Conservation (phyloP, 352 stramenopile species). For the Globisporangium polare region DNA sequence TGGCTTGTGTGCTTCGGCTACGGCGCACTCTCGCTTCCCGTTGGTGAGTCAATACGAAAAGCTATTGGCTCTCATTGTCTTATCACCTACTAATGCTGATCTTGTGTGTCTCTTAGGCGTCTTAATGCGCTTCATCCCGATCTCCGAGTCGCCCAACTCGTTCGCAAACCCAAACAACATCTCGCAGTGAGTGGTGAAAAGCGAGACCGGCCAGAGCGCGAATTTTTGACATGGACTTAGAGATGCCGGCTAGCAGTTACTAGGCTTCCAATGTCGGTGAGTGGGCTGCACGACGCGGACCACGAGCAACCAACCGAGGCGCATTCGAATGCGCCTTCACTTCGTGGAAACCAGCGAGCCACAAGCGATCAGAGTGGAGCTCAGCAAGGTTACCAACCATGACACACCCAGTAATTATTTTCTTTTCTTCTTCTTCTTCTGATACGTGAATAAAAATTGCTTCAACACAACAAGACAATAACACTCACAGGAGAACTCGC, state of each 20-base stretch:
- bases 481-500: neutral
- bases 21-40: conserved; percentile 54
- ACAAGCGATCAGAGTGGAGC: neutral
- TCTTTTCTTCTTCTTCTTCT: conserved; percentile 11
- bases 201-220: neutral
- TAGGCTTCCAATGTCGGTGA: neutral
- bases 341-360: neutral
- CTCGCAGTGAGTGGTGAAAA: conserved; percentile 26
- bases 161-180: conserved; percentile 78
- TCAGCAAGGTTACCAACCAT: conserved; percentile 3
- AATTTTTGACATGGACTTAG: conserved; percentile 16
- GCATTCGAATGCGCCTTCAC: neutral
- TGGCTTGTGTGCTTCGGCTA: conserved; percentile 66
- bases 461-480: neutral
- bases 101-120: conserved; percentile 28
- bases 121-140: conserved; percentile 70
- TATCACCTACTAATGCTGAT: neutral
- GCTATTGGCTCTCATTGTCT: neutral
- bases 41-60: conserved; percentile 36
- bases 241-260: neutral
- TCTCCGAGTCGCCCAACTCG: conserved; percentile 55
- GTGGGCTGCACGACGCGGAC: neutral
- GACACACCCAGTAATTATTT: conserved; percentile 7
- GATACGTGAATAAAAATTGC: conserved; percentile 12
- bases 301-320: no score